Evolutionary conservation across 805 yeast species (phyloP), one percentile per base, ranked within the genome.

Genomic region (Ogataea polymorpha): DNA sequence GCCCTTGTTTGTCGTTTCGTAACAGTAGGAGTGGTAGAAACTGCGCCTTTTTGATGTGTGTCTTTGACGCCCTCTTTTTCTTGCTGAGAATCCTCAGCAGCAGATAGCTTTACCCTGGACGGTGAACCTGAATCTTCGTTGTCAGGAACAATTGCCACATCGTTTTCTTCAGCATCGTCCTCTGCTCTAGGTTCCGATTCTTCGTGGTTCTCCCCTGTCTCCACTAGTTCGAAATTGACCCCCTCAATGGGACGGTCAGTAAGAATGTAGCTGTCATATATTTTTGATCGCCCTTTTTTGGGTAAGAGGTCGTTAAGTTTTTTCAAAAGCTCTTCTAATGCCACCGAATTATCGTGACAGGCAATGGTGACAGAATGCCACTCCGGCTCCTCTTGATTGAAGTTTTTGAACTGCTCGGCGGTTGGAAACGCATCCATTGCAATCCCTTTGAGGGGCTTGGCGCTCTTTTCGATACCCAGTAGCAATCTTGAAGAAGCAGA

Each of bases 211-310:
- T 24, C n/a, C 3, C 21, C 21, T 20, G 26, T 17, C 9, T 53
- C 57, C 13, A 40, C 42, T 13, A 60, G 49, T 3, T 60, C 55
- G 39, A 77, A 66, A 12, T 45, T 51, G 2, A 81, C 56, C 8
- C 59, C 56, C 28, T 76, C 81, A 2, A 80, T 60, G 0, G 80
- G 71, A 3, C 61, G 64, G 25, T 73, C 77, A 0, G 76, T 65
- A 21, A 76, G 65, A 11, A 64, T 50, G 48, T 83, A 82, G 0
- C 76, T 72, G 14, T 29, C 32, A 29, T 29, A 29, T 4, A 29
- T 29, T 13, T 29, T 29, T 17, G 32, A 29, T 6, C 32, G 32
- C 5, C 32, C 32, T 12, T 17, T 29, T 16, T 29, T 29, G 18
- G 32, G 32, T 10, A 29, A 17, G n/a, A 29, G n/a, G 49, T 52